Evolutionary conservation across 2,329 filamentous ascomycete species (phyloP).

Genomic region (Verticillium isaacii): DNA sequence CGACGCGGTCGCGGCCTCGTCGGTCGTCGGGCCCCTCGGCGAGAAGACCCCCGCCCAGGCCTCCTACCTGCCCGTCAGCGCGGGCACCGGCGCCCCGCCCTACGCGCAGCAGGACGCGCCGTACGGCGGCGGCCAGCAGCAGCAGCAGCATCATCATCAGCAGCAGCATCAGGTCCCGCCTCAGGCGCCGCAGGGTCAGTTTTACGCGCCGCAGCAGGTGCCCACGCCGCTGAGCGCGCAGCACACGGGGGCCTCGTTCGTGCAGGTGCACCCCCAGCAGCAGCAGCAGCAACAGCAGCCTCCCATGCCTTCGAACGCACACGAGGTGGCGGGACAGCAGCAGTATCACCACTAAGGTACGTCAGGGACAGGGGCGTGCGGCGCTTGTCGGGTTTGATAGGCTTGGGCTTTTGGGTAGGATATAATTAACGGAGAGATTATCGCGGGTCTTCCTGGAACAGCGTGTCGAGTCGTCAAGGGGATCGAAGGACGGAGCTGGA

Average conservation of each 20-base stretch:
- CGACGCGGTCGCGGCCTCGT: not conserved
- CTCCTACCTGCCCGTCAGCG: not conserved
- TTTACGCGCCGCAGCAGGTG: slow-evolving; percentile 11
- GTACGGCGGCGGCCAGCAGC: not conserved
- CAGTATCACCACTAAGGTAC: not conserved
- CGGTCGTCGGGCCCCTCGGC: not conserved
- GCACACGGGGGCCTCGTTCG: slow-evolving; percentile 3
- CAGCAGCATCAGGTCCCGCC: slow-evolving; percentile 9
- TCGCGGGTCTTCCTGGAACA: too few species aligned
- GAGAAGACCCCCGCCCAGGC: not conserved
- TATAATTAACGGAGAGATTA: too few species aligned
- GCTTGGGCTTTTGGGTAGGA: not conserved
- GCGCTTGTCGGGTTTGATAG: too few species aligned
- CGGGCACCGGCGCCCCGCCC: not conserved
- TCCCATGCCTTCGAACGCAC: not conserved
- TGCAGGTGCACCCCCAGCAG: slow-evolving; percentile 2
- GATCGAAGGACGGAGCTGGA: too few species aligned
- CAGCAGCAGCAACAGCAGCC: slow-evolving; percentile 6
- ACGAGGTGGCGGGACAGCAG: slow-evolving; percentile 1
- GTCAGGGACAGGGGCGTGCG: too few species aligned
- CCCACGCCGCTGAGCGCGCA: slow-evolving; percentile 2
- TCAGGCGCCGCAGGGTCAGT: slow-evolving; percentile 9
- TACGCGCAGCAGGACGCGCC: not conserved
- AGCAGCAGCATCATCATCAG: slow-evolving; percentile 11
- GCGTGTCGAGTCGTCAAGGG: too few species aligned